Conservation (phyloP, 129 eudicot species). For the Centaurea solstitialis region DNA sequence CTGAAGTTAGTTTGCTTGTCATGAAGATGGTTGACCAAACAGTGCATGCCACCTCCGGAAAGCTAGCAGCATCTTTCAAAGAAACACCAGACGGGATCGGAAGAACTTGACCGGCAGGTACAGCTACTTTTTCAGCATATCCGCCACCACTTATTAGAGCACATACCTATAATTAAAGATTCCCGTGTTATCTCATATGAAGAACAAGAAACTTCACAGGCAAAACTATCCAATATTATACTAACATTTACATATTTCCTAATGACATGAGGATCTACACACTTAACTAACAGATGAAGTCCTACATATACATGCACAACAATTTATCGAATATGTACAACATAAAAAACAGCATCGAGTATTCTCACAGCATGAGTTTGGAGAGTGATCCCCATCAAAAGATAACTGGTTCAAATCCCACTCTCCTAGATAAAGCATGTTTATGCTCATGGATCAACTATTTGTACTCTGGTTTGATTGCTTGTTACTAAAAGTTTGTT, state of each 20-base stretch:
- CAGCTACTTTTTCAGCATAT: conserved; percentile 94
- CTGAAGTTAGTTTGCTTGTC: conserved; percentile 83
- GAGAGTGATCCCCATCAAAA: not conserved
- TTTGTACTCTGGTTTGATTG: not conserved
- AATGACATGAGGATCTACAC: not conserved
- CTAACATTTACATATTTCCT: not conserved
- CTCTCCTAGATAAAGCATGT: not conserved
- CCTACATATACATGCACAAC: not conserved
- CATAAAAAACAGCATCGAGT: not conserved
- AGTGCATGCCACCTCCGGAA: conserved; percentile 98
- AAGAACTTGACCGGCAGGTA: conserved; percentile 85
- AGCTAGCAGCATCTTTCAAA: conserved; percentile 91
- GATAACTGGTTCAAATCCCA: not conserved
- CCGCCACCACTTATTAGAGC: conserved; percentile 96
- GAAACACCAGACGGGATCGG: conserved; percentile 87
- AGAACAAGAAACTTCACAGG: not conserved
- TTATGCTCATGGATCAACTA: not conserved
- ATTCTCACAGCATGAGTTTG: not conserved
- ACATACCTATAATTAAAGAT: conserved; percentile 63
- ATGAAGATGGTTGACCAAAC: conserved; percentile 98
- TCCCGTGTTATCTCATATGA: conserved; percentile 3
- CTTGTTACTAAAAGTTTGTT: too few species aligned
- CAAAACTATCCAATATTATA: not conserved
- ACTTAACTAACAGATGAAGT: not conserved
- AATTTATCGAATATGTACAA: not conserved